phyloP scores from a whole-genome alignment of 768 basidiomycete genomes.

The Pholiota microspora region DNA sequence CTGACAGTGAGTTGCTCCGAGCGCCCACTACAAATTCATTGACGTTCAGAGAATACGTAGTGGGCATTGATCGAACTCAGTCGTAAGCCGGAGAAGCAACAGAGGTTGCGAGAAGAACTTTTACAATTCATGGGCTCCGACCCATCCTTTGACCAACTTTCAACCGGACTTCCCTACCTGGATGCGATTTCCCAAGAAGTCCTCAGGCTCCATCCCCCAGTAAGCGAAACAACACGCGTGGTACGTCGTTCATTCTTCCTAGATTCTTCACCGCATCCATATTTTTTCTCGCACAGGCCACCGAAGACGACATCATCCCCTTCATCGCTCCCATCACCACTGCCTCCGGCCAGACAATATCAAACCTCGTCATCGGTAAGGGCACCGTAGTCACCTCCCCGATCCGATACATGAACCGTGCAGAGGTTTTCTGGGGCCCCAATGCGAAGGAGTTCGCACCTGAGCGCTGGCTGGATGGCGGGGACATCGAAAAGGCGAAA shows the following conservation, averaged over 20 bases:
- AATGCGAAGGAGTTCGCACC: conserved; percentile 60
- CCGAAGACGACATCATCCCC: conserved; percentile 57
- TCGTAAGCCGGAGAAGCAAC: conserved; percentile 41
- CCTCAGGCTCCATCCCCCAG: conserved; percentile 38
- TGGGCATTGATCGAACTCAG: conserved; percentile 62
- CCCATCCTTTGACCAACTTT: conserved; percentile 55
- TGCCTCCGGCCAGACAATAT: conserved; percentile 34
- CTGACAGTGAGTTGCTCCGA: conserved; percentile 28
- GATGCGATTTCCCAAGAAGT: conserved; percentile 48
- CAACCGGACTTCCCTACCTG: conserved; percentile 49
- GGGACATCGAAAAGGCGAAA: conserved; percentile 27
- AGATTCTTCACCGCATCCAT: background rate
- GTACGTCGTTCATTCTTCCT: conserved; percentile 24
- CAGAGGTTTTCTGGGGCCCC: conserved; percentile 58
- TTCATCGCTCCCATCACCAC: conserved; percentile 49
- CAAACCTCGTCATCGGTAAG: conserved; percentile 42
- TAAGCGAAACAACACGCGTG: conserved; percentile 31
- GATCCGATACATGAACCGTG: conserved; percentile 45
- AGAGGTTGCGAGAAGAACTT: conserved; percentile 49
- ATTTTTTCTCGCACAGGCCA: conserved; percentile 34
- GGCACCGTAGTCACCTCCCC: conserved; percentile 44
- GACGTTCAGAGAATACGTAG: conserved; percentile 19
- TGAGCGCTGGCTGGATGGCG: conserved; percentile 55
- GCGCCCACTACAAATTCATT: background rate
- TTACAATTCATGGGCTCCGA: conserved; percentile 37